phyloP scores from a whole-genome alignment of 164 flowering plant genomes.

The Aristolochia fimbriata region DNA sequence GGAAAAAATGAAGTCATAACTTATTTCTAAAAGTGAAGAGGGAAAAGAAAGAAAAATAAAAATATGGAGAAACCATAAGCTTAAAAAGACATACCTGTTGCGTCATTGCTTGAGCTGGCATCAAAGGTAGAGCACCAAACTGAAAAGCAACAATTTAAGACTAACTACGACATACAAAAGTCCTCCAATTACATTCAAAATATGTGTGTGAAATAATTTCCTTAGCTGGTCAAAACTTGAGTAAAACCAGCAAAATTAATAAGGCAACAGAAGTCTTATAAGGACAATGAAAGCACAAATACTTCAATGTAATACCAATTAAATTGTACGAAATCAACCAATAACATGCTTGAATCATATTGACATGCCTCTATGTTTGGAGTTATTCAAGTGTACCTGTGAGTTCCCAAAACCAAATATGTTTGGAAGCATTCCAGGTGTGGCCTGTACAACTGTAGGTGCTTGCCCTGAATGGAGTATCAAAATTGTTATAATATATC shows the following conservation, averaged over 20 bases:
- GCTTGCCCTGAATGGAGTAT: conserved; percentile 36
- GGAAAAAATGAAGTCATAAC: neutral
- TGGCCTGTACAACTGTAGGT: conserved; percentile 30
- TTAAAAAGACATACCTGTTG: conserved; percentile 46
- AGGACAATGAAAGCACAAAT: too few species aligned
- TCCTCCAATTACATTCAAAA: neutral
- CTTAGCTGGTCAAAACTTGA: too few species aligned
- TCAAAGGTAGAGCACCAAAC: conserved; percentile 43
- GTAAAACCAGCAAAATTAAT: too few species aligned
- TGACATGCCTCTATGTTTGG: neutral
- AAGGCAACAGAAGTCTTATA: too few species aligned
- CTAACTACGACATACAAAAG: neutral
- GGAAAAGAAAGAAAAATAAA: neutral
- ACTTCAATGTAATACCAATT: too few species aligned
- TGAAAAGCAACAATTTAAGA: conserved; percentile 11
- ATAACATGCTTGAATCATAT: too few species aligned
- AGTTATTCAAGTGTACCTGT: conserved; percentile 25
- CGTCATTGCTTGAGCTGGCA: conserved; percentile 70
- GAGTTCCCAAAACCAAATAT: conserved; percentile 43
- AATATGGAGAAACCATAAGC: neutral
- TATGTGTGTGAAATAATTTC: too few species aligned
- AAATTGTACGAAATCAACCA: too few species aligned
- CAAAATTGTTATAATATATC: conserved; percentile 1
- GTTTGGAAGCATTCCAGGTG: conserved; percentile 44
- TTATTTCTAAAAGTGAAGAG: conserved; percentile 19